phyloP scores from a whole-genome alignment of 257 asterid genomes.

The Cinchona pubescens region DNA sequence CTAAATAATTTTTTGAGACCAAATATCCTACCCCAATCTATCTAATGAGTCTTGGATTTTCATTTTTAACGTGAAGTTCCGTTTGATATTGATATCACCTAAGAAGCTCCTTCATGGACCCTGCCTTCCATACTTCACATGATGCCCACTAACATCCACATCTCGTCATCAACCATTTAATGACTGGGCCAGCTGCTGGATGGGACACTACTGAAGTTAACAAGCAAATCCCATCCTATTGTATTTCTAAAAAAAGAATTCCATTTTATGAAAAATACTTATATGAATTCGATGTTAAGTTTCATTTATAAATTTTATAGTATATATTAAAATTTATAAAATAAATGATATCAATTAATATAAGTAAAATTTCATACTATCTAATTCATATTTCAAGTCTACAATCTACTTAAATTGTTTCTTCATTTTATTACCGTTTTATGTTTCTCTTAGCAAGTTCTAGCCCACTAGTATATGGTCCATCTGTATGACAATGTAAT shows the following conservation, averaged over 20 bases:
- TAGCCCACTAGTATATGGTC: conserved; percentile 8
- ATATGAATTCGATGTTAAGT: too few relatives aligned
- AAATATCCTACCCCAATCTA: conserved; percentile 5
- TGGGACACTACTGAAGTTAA: conserved; percentile 16
- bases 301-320: too few relatives aligned
- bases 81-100: conserved; percentile 10
- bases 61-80: conserved; percentile 6
- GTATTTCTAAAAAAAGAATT: too few relatives aligned
- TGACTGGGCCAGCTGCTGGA: conserved; percentile 19
- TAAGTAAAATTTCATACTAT: too few relatives aligned
- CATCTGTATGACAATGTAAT: conserved; percentile 20
- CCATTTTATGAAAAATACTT: too few relatives aligned
- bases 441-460: neutral
- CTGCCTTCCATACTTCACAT: conserved; percentile 66
- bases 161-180: conserved; percentile 54
- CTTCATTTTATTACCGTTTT: neutral
- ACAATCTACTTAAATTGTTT: too few relatives aligned
- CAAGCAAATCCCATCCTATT: neutral
- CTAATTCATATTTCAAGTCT: too few relatives aligned
- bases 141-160: conserved; percentile 78
- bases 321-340: too few relatives aligned
- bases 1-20: neutral
- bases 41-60: conserved; percentile 23
- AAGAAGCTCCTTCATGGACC: conserved; percentile 40
- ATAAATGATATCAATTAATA: too few relatives aligned